Conservation (phyloP, 768 basidiomycete genomes). For the Phylloporus sp. region DNA sequence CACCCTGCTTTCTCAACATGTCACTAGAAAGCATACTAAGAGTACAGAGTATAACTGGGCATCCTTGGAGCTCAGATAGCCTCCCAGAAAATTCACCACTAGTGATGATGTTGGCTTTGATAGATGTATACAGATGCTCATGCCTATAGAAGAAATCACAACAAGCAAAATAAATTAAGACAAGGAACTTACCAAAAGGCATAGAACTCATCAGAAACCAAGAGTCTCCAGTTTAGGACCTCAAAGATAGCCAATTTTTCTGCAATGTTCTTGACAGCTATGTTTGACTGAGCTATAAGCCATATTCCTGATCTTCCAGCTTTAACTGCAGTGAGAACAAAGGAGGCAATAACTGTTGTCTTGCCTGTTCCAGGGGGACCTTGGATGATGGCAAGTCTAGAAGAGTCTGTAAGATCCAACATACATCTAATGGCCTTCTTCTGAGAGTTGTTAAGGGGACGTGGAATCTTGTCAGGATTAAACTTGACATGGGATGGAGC, state of each 20-base stretch:
- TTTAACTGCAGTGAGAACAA: conserved; percentile 46
- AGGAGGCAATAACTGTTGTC: conserved; percentile 67
- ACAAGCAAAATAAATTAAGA: conserved; percentile 2
- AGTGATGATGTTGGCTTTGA: conserved; percentile 49
- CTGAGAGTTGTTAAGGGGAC: conserved; percentile 40
- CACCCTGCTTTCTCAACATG: conserved; percentile 11
- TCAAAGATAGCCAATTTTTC: conserved; percentile 62
- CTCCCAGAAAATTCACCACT: conserved; percentile 37
- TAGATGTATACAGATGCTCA: conserved; percentile 64
- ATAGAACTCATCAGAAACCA: conserved; percentile 72
- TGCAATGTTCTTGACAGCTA: conserved; percentile 88
- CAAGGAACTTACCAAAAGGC: conserved; percentile 51
- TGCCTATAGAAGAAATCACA: conserved; percentile 50
- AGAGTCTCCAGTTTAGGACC: conserved; percentile 56
- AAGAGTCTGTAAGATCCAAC: conserved; percentile 33
- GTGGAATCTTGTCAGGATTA: conserved; percentile 11
- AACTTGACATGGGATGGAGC: conserved; percentile 16
- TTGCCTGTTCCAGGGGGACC: conserved; percentile 72
- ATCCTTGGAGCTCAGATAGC: conserved; percentile 34
- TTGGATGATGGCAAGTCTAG: conserved; percentile 35
- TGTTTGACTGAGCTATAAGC: conserved; percentile 82
- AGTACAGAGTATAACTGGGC: conserved; percentile 69
- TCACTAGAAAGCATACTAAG: conserved; percentile 66
- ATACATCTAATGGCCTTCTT: conserved; percentile 33
- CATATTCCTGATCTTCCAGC: conserved; percentile 53